Evolutionary conservation across 2,329 filamentous ascomycete genomes (phyloP).

Genomic region (Fusarium clavum): DNA sequence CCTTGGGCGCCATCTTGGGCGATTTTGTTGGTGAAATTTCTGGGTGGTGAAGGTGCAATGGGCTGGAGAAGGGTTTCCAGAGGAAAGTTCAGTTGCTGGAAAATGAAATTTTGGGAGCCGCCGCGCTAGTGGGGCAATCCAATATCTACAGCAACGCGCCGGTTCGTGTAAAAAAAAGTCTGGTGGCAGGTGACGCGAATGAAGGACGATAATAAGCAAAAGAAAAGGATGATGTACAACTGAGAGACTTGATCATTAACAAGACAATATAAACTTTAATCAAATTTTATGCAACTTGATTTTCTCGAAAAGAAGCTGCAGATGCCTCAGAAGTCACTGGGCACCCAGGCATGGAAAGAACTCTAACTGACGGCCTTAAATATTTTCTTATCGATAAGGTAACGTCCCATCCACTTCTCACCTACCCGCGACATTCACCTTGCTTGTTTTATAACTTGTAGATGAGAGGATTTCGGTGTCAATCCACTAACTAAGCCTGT

Average conservation of each 20-base stretch:
- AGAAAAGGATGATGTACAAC: background rate
- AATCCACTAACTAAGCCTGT: background rate
- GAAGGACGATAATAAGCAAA: background rate
- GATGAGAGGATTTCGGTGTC: background rate
- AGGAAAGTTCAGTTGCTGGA: conserved; percentile 37
- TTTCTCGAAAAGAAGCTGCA: background rate
- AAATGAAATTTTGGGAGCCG: conserved; percentile 47
- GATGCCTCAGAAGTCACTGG: background rate
- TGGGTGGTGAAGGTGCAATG: conserved; percentile 41
- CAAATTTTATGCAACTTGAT: background rate
- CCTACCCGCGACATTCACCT: background rate
- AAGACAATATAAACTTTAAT: background rate
- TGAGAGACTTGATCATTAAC: background rate
- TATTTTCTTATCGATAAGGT: conserved; percentile 36
- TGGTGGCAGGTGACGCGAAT: conserved; percentile 7
- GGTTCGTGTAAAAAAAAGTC: conserved; percentile 30
- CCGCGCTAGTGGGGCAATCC: conserved; percentile 38
- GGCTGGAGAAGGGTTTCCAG: conserved; percentile 28
- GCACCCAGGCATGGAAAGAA: background rate
- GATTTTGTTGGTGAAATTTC: conserved; percentile 21
- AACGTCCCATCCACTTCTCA: background rate
- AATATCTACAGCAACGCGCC: conserved; percentile 28
- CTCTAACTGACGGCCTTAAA: background rate
- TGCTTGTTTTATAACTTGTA: background rate
- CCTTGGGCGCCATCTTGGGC: conserved; percentile 53